Evolutionary conservation across 345 rosid species (phyloP).

Genomic region (Linum usitatissimum): DNA sequence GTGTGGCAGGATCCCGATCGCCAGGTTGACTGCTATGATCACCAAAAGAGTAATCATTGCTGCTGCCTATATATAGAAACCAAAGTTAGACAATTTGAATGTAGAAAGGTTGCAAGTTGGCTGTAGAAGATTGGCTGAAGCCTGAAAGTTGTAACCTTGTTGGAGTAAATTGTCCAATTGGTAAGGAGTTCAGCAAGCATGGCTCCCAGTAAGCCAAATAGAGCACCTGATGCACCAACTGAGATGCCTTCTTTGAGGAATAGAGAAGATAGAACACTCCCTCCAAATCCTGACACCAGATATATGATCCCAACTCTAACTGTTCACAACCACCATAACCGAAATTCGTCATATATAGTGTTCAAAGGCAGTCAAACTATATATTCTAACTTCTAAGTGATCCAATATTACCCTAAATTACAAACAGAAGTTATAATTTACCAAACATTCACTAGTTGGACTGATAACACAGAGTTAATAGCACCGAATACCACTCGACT

Average conservation of each 20-base stretch:
- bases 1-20: conserved; percentile 25
- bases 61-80: conserved; percentile 12
- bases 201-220: conserved; percentile 23
- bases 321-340: conserved; percentile 3
- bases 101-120: not conserved
- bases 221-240: conserved; percentile 24
- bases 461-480: too few relatives aligned
- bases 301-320: conserved; percentile 18
- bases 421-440: not conserved
- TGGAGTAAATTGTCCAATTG: conserved; percentile 21
- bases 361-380: not conserved
- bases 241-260: conserved; percentile 17
- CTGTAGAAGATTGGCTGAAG: not conserved
- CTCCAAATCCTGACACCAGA: conserved; percentile 19
- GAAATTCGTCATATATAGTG: not conserved
- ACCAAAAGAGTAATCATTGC: conserved; percentile 20
- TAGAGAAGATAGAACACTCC: conserved; percentile 17
- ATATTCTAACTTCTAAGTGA: too few relatives aligned
- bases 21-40: conserved; percentile 19
- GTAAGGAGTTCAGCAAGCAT: conserved; percentile 24
- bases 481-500: too few relatives aligned
- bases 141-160: conserved; percentile 12
- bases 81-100: not conserved
- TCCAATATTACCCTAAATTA: too few relatives aligned
- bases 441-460: too few relatives aligned